Evolutionary conservation across 2,329 filamentous ascomycete genomes (phyloP).

Genomic region (Calonectria crousiana): DNA sequence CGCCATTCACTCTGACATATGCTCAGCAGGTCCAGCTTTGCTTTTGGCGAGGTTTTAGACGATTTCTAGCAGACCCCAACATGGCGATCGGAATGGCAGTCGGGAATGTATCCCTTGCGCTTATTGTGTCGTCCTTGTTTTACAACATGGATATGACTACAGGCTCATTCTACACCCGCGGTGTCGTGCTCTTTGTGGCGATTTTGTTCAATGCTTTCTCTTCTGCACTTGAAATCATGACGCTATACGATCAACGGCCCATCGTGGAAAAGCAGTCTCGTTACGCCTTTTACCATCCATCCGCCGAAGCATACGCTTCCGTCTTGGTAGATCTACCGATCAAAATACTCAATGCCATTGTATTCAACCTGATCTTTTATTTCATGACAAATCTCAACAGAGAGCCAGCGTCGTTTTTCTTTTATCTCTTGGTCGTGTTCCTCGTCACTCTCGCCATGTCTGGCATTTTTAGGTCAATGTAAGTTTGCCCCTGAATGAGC

Average conservation of each 20-base stretch:
- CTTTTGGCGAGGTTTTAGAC: constrained; percentile 52
- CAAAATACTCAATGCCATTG: constrained; percentile 52
- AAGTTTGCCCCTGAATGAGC: neutral
- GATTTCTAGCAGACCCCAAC: constrained; percentile 48
- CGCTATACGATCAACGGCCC: constrained; percentile 47
- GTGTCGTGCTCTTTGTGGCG: constrained; percentile 62
- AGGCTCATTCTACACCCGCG: constrained; percentile 57
- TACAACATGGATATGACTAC: constrained; percentile 58
- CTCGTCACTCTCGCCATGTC: constrained; percentile 70
- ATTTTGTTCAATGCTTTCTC: constrained; percentile 63
- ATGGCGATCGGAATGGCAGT: constrained; percentile 14
- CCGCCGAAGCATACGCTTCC: constrained; percentile 45
- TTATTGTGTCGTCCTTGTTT: constrained; percentile 62
- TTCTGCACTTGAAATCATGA: constrained; percentile 48
- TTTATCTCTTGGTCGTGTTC: constrained; percentile 59
- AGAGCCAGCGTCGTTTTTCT: constrained; percentile 59
- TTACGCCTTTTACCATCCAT: constrained; percentile 51
- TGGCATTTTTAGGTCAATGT: constrained; percentile 66
- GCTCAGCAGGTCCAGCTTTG: constrained; percentile 58
- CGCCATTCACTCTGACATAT: constrained; percentile 61
- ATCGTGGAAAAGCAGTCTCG: constrained; percentile 52
- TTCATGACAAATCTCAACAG: constrained; percentile 60
- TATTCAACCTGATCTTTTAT: constrained; percentile 58
- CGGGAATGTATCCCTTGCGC: constrained; percentile 48
- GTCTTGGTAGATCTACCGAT: constrained; percentile 56